These are phyloP conservation scores for Cladosporium velox DNA, from an alignment of 2,329 filamentous ascomycete genomes.

Conservation along the genomic window DNA sequence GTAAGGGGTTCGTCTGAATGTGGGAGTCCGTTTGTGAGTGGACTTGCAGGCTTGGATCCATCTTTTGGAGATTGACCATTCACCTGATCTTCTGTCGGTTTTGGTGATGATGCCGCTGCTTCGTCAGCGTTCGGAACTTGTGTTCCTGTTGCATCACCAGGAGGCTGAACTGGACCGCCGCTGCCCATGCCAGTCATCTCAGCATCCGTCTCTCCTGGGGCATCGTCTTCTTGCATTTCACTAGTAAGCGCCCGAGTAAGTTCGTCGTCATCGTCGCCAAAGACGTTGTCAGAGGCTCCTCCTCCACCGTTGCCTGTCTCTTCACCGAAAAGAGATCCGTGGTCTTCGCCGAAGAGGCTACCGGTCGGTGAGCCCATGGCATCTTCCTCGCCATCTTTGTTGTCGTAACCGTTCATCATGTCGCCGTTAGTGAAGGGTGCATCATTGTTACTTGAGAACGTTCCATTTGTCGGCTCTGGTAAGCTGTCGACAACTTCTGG, in stretches of 20 bases:
- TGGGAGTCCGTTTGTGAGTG: constrained; percentile 51
- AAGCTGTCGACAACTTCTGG: constrained; percentile 72
- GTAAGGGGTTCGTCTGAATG: constrained; percentile 51
- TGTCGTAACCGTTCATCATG: constrained; percentile 29
- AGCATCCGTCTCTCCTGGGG: constrained; percentile 40
- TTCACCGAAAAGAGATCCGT: constrained; percentile 77
- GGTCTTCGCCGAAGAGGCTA: constrained; percentile 75
- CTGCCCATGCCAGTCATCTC: constrained; percentile 48
- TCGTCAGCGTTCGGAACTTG: constrained; percentile 11
- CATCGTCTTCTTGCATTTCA: constrained; percentile 46
- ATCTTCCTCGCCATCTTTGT: constrained; percentile 54
- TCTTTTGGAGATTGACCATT: constrained; percentile 5
- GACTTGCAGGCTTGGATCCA: constrained; percentile 16
- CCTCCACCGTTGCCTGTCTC: constrained; percentile 48
- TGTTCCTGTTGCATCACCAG: constrained; percentile 27
- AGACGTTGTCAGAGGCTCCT: constrained; percentile 47
- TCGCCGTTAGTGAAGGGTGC: constrained; percentile 50
- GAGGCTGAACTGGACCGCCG: constrained; percentile 45
- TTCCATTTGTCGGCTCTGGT: constrained; percentile 59
- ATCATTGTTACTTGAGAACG: constrained; percentile 73
- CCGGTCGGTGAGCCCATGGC: constrained; percentile 67
- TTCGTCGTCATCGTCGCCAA: constrained; percentile 86
- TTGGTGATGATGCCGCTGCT: constrained; percentile 9
- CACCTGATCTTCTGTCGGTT: constrained; percentile 5
- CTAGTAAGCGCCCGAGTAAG: constrained; percentile 72